Evolutionary conservation across 2,329 filamentous ascomycete genomes (phyloP).

Genomic region (Diaporthe ilicicola): DNA sequence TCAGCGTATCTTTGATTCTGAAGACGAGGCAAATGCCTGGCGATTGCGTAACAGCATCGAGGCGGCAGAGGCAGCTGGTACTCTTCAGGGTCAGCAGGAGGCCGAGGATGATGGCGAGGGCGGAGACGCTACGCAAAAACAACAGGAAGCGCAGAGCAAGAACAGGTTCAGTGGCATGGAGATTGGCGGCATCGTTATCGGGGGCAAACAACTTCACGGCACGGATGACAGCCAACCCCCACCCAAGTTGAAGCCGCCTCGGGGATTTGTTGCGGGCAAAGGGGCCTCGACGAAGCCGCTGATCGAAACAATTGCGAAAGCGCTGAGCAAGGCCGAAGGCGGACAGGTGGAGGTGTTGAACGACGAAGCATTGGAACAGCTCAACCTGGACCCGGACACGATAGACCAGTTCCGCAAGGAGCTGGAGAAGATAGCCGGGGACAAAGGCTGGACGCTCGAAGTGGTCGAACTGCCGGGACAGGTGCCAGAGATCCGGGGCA

Average conservation of each 20-base stretch:
- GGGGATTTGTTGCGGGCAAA: conserved; percentile 46
- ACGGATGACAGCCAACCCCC: conserved; percentile 58
- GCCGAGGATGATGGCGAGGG: conserved; percentile 29
- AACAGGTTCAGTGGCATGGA: conserved; percentile 45
- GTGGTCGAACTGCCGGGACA: conserved; percentile 74
- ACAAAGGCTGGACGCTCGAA: conserved; percentile 82
- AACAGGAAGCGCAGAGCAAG: conserved; percentile 8
- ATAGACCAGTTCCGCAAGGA: conserved; percentile 75
- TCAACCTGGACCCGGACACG: conserved; percentile 71
- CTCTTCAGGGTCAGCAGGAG: conserved; percentile 36
- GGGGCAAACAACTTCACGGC: conserved; percentile 57
- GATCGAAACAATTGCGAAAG: conserved; percentile 56
- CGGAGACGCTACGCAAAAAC: conserved; percentile 15
- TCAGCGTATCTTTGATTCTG: conserved; percentile 69
- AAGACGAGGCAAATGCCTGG: conserved; percentile 56
- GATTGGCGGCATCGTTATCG: conserved; percentile 63
- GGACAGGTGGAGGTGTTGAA: conserved; percentile 69
- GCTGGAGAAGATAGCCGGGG: conserved; percentile 73
- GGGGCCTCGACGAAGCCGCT: conserved; percentile 40
- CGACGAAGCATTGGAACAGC: conserved; percentile 72
- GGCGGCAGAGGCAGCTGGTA: conserved; percentile 45
- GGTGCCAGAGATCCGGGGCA: conserved; percentile 71
- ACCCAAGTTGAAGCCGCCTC: conserved; percentile 55
- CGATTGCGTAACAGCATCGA: conserved; percentile 48
- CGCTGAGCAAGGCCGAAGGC: conserved; percentile 62